Conservation (phyloP, 768 basidiomycete species). For the Kwoniella bestiolae region DNA sequence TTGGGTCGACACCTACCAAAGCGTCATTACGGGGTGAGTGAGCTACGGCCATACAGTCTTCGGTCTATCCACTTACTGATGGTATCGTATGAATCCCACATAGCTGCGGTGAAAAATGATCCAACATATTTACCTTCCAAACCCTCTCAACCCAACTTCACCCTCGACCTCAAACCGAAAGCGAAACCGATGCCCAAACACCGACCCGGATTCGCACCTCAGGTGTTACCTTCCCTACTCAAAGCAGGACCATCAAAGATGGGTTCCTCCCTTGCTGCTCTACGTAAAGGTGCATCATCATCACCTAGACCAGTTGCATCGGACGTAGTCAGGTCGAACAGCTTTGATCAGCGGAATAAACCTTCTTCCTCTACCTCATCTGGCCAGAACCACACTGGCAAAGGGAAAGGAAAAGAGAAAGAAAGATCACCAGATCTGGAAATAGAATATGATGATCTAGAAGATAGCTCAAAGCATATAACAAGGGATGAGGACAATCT, state of each 20-base stretch:
- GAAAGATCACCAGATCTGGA: constrained; percentile 4
- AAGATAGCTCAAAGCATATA: background rate
- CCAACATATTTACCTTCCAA: constrained; percentile 4
- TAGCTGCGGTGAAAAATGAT: constrained; percentile 7
- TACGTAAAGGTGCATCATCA: constrained; percentile 15
- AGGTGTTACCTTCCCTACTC: constrained; percentile 22
- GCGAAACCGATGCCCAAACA: background rate
- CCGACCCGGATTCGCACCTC: background rate
- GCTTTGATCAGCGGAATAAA: constrained; percentile 6
- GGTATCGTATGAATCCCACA: background rate
- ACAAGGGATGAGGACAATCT: constrained; percentile 42
- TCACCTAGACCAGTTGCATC: background rate
- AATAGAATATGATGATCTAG: constrained; percentile 8
- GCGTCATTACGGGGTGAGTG: constrained; percentile 29
- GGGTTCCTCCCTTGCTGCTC: constrained; percentile 23
- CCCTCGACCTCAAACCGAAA: background rate
- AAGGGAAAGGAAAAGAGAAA: constrained; percentile 1
- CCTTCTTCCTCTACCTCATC: background rate
- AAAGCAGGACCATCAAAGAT: constrained; percentile 19
- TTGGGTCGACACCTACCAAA: constrained; percentile 48
- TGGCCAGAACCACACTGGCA: too few species aligned
- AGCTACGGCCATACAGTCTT: background rate
- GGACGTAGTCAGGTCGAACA: background rate
- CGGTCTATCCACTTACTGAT: background rate
- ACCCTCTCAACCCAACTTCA: constrained; percentile 33